Percentiles rank a stretch among this genome's conserved stretches.
These are phyloP conservation scores for Luffa aegyptiaca DNA, from an alignment of 306 rosid genomes.

Conservation along the genomic window DNA sequence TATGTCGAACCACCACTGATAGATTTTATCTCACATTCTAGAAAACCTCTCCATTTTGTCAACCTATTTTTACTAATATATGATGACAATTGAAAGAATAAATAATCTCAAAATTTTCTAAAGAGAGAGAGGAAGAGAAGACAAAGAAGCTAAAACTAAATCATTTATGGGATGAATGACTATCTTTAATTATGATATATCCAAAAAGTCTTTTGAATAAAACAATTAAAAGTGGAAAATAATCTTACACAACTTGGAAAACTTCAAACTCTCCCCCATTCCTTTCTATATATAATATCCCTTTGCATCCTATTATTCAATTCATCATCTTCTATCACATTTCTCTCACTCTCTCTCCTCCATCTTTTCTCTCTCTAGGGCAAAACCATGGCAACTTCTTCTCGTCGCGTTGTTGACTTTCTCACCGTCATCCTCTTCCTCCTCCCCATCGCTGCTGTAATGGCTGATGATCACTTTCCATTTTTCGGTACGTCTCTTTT, in stretches of 20 bases:
- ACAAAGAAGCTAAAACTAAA: constrained; percentile 1
- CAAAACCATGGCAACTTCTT: neutral
- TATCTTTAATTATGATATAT: neutral
- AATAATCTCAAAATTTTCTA: neutral
- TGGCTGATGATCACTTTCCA: neutral
- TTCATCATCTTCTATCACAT: neutral
- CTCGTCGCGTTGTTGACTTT: neutral
- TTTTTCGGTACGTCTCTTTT: neutral
- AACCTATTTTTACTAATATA: neutral
- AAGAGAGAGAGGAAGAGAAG: neutral
- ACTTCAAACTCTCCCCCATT: neutral
- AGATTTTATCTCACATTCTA: too few relatives aligned
- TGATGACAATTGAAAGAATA: neutral
- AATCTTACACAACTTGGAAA: neutral
- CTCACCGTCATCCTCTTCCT: neutral
- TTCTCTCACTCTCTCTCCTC: neutral
- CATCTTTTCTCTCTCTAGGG: neutral
- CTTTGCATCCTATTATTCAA: neutral
- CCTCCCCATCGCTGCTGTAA: neutral
- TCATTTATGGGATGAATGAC: neutral
- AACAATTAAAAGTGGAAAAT: neutral
- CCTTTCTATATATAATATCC: neutral
- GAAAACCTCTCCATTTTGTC: too few relatives aligned
- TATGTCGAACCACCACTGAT: too few relatives aligned
- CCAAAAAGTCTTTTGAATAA: neutral